Evolutionary conservation across 805 yeast genomes (phyloP), one percentile per base, ranked within the genome.

Genomic region (Hanseniaspora lindneri): DNA sequence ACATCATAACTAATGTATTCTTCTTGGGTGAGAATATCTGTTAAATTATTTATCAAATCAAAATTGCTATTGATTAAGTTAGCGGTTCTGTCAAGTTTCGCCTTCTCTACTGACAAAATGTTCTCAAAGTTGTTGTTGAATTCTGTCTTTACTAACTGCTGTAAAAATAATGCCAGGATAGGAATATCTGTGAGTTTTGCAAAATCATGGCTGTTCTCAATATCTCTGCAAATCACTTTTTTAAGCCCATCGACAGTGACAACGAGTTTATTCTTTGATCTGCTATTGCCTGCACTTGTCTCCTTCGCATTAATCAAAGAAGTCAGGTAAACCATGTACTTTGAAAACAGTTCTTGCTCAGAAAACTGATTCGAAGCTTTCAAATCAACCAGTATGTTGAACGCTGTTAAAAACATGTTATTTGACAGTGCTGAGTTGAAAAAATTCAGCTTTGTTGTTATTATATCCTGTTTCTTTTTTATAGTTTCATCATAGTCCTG

Each of bases 401-500:
- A 20, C 20, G 39, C 39, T 21, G 39, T 35, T 16, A 35, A 35
- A 35, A 35, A 35, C 39, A 35, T 35, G 21, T 35, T 35, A 21
- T 35, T 35, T 7, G 27, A 6, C 20, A 35, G 20, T 3, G 39
- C 39, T 21, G 39, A 35, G 7, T 35, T 35, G 13, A 35, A 35
- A 9, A 35, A 35, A 35, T 35, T 35, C 13, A 20, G 3, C 14
- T 35, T 35, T 20, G 39, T 21, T 6, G 39, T 35, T 19, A 35
- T 13, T 9, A 20, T n/a, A 20, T 35, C 27, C 14, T 35, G 27
- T 35, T 16, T 35, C 4, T 4, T 11, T 35, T 35, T 35, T 7
- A 35, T 35, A 35, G 39, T 20, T 35, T 35, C 39, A 35, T 35
- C 39, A 20, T 13, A 20, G 4, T 20, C n/a, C n/a, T 20, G 7